phyloP scores from a whole-genome alignment of 2,329 filamentous ascomycete species.

The Colletotrichum higginsianum region DNA sequence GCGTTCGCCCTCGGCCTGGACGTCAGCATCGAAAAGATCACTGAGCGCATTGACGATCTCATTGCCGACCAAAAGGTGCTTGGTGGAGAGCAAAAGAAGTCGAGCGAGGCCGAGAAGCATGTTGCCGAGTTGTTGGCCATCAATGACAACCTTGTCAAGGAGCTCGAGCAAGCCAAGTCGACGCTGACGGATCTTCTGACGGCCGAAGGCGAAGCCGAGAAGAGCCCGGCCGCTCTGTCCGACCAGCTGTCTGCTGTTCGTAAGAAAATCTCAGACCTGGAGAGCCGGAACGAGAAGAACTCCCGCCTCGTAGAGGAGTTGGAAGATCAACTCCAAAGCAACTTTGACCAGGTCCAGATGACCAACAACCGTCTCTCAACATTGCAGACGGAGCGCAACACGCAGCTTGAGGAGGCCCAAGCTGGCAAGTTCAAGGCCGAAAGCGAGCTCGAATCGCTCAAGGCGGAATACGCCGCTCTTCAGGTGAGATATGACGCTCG shows the following conservation, averaged over 20 bases:
- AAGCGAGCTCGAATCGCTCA: constrained; percentile 76
- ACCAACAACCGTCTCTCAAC: constrained; percentile 89
- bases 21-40: constrained; percentile 77
- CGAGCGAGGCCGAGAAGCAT: constrained; percentile 69
- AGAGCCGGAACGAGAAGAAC: constrained; percentile 87
- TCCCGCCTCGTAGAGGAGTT: constrained; percentile 93
- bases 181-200: constrained; percentile 68
- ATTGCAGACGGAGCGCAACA: constrained; percentile 80
- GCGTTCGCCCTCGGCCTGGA: constrained; percentile 73
- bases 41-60: constrained; percentile 72
- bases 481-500: constrained; percentile 72
- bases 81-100: constrained; percentile 70
- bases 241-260: constrained; percentile 75
- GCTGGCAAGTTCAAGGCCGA: constrained; percentile 74
- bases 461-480: constrained; percentile 80
- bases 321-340: constrained; percentile 94
- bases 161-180: constrained; percentile 74
- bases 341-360: constrained; percentile 92
- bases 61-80: constrained; percentile 73
- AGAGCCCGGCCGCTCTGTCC: constrained; percentile 62
- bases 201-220: constrained; percentile 61
- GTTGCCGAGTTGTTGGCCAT: constrained; percentile 69
- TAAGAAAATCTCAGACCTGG: constrained; percentile 75
- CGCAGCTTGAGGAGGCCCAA: constrained; percentile 85
- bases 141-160: constrained; percentile 72